These are phyloP conservation scores for Hirschfeldia incana DNA, from an alignment of 345 rosid genomes.

Conservation along the genomic window DNA sequence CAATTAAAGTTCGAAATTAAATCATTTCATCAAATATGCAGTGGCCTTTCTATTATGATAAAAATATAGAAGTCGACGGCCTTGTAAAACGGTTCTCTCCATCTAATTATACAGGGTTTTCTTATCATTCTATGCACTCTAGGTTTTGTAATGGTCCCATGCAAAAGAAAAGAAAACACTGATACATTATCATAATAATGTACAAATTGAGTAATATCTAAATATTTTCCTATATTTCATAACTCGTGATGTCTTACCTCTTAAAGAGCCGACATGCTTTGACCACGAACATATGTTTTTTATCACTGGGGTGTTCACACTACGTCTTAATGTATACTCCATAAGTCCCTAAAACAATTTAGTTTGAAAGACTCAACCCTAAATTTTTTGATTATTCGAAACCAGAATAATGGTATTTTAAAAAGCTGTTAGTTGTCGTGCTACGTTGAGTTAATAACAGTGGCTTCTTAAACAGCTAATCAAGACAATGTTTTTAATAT, in stretches of 20 bases:
- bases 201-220: too few species aligned
- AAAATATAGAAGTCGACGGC: too few species aligned
- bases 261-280: conserved; percentile 29
- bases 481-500: conserved; percentile 2
- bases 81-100: too few species aligned
- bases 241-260: conserved; percentile 6
- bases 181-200: too few species aligned
- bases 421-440: conserved; percentile 22
- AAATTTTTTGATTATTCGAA: conserved; percentile 14
- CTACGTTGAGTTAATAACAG: background rate
- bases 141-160: too few species aligned
- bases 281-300: conserved; percentile 2
- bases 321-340: background rate
- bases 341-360: background rate
- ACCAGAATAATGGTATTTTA: background rate
- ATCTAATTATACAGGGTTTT: too few species aligned
- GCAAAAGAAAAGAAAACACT: too few species aligned
- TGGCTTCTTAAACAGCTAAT: conserved; percentile 31
- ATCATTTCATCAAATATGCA: too few species aligned
- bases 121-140: too few species aligned
- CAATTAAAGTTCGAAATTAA: too few species aligned
- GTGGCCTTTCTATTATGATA: too few species aligned
- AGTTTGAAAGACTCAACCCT: conserved; percentile 20
- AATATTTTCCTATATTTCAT: background rate
- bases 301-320: conserved; percentile 28